Base-by-base conservation (phyloP, 192 early-diverging fungal genomes). In the Chytriomyces sp. region DNA sequence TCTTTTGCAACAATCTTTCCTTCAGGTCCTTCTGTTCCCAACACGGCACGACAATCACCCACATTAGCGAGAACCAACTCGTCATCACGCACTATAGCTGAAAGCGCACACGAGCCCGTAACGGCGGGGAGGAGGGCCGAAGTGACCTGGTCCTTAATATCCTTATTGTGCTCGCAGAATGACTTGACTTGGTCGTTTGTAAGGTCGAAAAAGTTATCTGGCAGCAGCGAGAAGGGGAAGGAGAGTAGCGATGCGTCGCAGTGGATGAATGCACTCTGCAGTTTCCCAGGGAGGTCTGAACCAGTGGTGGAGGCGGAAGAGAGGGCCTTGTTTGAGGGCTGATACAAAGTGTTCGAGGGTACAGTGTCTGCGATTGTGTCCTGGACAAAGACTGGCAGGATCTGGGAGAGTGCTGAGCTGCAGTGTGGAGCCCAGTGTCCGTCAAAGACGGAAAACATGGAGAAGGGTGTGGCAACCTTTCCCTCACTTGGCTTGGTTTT, bases 91-190 rank as follows among this genome's bases (percentile, higher is more conserved):
- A 79, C 32, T 36, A 80, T 77, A 28, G 81, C 79, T 12, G 80
- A 68, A n/a, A 86, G 64, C 19, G 85, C 85, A 55, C 85, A 86
- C 3, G 82, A 76, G 4, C 85, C 85, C 28, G 81, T 54, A 3
- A 75, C 12, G 3, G 82, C 82, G 5, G 81, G 70, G 5, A 66
- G 74, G 7, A 86, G 38, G 32, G 59, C 59, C 8, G 26, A 36
- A 7, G 31, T 14, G 10, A 60, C 59, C 37, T 60, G 59, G 6
- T 60, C 28, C 10, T 36, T 28, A 6, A 60, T 5, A 10, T 60
- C 59, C 34, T 60, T 60, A 37, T 49, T 49, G 41, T 49, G 10
- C 10, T 60, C 59, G 8, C 39, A n/a, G n/a, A 64, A 30, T 6
- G 19, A 19, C n/a, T 26, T 17, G 5, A 64, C 30, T 17, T 64